Evolutionary conservation across 495 filamentous ascomycete species (phyloP), one percentile per base, ranked within the genome.

Genomic region (Haplographium delicatum): DNA sequence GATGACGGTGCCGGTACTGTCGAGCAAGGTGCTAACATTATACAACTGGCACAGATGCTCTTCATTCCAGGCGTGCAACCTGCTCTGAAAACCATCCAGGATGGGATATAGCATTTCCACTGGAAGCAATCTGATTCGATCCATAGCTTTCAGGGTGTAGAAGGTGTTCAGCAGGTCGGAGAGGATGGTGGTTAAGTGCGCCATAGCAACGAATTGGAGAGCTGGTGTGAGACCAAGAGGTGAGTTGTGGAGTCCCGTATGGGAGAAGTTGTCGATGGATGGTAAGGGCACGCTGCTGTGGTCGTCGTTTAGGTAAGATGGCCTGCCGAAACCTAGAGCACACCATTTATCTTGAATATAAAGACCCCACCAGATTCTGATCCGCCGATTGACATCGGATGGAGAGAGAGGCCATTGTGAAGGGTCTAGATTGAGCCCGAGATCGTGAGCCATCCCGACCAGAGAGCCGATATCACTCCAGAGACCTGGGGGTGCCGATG

Each of bases 301-400:
- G 45, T 71, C 72, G 4, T 69, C 62, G 34, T 75, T 70, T 40
- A 82, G 76, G 47, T 78, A 70, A 9, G 77, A 78, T 0, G 75
- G 75, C 5, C 77, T 73, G 16, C 79, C 79, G 44, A 76, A 73
- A 13, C 76, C 70, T 11, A 82, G 61, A 1, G 77, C 73, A 6
- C 72, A 72, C 77, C 77, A 82, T 58, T 81, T 79, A 47, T 82
- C 79, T 59, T 81, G 75, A 65, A 78, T 74, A 53, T 80, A 79
- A 5, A 79, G 56, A 2, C 75, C 77, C 79, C 79, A 82, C 6
- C 75, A 78, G 25, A 82, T 64, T 6, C 78, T 70, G 62, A 77
- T 78, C 28, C 79, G 70, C 18, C 80, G 64, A n/a, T 74, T 72
- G 55, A 73, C 68, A 53, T 82, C 79, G 65, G 69, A 73, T 0